A percentile compares a stretch with the other conserved stretches of the same genome.
These are phyloP conservation scores for Karstenula rhodostoma DNA, from an alignment of 2,329 filamentous ascomycete genomes.

Conservation along the genomic window DNA sequence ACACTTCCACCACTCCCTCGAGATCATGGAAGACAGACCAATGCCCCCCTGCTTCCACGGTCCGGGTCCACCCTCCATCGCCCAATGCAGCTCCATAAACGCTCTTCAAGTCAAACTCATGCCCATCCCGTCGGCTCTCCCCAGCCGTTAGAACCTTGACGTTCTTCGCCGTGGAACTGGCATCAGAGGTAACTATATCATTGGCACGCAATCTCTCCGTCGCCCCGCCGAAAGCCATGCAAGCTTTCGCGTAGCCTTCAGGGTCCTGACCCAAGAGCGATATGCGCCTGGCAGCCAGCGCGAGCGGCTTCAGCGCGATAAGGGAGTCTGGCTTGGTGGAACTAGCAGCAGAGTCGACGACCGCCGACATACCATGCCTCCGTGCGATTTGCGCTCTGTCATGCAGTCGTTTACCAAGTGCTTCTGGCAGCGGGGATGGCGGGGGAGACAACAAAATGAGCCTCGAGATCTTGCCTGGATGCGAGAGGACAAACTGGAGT, in stretches of 20 bases:
- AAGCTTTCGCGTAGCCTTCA: slow-evolving; percentile 65
- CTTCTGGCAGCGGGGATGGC: slow-evolving; percentile 54
- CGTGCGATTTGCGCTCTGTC: slow-evolving; percentile 54
- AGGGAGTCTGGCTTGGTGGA: slow-evolving; percentile 48
- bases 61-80: slow-evolving; percentile 18
- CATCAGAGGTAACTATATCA: neutral
- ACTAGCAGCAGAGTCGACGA: slow-evolving; percentile 50
- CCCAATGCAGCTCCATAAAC: slow-evolving; percentile 45
- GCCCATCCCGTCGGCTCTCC: slow-evolving; percentile 32
- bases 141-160: slow-evolving; percentile 51
- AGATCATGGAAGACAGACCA: slow-evolving; percentile 62
- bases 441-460: slow-evolving; percentile 60
- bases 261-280: slow-evolving; percentile 59
- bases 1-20: slow-evolving; percentile 42
- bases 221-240: slow-evolving; percentile 57
- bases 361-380: slow-evolving; percentile 54
- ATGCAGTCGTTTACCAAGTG: slow-evolving; percentile 38
- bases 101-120: slow-evolving; percentile 18
- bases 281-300: slow-evolving; percentile 52
- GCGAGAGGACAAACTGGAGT: slow-evolving; percentile 50
- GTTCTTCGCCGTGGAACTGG: slow-evolving; percentile 3
- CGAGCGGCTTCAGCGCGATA: slow-evolving; percentile 54
- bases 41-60: slow-evolving; percentile 57
- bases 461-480: slow-evolving; percentile 53
- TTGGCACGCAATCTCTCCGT: slow-evolving; percentile 12